phyloP scores from a whole-genome alignment of 768 basidiomycete species.

The Russula sp. region DNA sequence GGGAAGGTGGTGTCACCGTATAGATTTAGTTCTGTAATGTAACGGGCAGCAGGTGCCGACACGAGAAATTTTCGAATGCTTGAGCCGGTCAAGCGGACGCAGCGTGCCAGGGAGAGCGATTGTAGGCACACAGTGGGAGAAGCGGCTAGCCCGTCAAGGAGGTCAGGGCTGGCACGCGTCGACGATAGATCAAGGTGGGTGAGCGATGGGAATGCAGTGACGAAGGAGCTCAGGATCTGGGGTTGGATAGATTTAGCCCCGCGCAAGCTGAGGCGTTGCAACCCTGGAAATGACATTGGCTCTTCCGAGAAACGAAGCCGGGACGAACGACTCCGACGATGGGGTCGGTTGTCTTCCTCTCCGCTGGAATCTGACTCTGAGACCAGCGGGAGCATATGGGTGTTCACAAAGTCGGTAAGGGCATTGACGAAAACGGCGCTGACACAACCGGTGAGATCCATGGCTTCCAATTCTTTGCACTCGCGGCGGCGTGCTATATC shows the following conservation, averaged over 20 bases:
- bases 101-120: constrained; percentile 80
- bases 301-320: constrained; percentile 43
- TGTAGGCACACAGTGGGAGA: constrained; percentile 62
- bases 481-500: constrained; percentile 58
- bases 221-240: constrained; percentile 61
- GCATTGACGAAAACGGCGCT: constrained; percentile 85
- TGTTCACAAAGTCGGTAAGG: constrained; percentile 73
- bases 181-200: constrained; percentile 53
- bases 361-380: constrained; percentile 42
- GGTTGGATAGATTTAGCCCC: constrained; percentile 75
- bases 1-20: constrained; percentile 85
- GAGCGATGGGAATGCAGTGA: constrained; percentile 77
- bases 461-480: constrained; percentile 66
- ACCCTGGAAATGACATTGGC: constrained; percentile 55
- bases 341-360: constrained; percentile 27
- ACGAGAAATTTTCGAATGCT: constrained; percentile 72
- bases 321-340: constrained; percentile 29
- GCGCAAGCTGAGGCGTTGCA: constrained; percentile 74
- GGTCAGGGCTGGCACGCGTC: constrained; percentile 73
- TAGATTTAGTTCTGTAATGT: constrained; percentile 73
- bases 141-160: constrained; percentile 59
- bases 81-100: constrained; percentile 74
- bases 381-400: constrained; percentile 47
- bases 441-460: constrained; percentile 94
- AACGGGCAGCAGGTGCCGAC: constrained; percentile 53